Percentiles rank a stretch among this genome's conserved stretches.
Conservation (phyloP, 345 rosid genomes). For the Carallia brachiata region DNA sequence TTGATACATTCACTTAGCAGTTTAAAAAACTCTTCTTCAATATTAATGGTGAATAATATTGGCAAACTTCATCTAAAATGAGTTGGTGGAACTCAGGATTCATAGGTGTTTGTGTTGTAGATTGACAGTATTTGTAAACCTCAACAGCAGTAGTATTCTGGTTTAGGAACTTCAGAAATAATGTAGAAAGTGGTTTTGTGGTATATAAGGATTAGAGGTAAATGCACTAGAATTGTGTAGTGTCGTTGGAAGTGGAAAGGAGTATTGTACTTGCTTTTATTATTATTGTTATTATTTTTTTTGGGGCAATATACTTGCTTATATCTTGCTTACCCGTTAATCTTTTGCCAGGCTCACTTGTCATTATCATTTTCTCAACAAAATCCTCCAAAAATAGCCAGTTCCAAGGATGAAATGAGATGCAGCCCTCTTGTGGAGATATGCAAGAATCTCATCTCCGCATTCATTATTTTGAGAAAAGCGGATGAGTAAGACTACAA, state of each 20-base stretch:
- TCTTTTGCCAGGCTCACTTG: conserved; percentile 55
- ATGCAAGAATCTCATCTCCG: conserved; percentile 56
- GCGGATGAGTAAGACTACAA: conserved; percentile 46
- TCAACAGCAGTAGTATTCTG: neutral
- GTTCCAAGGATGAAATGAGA: conserved; percentile 23
- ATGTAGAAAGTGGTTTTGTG: neutral
- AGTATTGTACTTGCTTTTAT: too few relatives aligned
- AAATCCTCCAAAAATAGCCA: conserved; percentile 11
- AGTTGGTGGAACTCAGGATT: neutral
- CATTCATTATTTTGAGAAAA: conserved; percentile 46
- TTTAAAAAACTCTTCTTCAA: too few relatives aligned
- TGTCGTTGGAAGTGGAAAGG: neutral
- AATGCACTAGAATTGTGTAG: neutral
- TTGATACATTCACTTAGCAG: too few relatives aligned
- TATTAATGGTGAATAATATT: too few relatives aligned
- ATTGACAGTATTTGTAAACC: neutral
- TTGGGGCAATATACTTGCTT: neutral
- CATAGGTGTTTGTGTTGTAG: neutral
- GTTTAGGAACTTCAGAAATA: neutral
- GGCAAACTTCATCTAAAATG: neutral
- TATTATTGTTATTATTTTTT: too few relatives aligned
- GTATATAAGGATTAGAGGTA: neutral
- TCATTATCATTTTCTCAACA: conserved; percentile 26
- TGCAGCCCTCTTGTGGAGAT: conserved; percentile 47
- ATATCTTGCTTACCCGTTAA: too few relatives aligned